These are phyloP conservation scores for Cercospora canescens DNA, from an alignment of 2,329 filamentous ascomycete genomes.

Conservation along the genomic window DNA sequence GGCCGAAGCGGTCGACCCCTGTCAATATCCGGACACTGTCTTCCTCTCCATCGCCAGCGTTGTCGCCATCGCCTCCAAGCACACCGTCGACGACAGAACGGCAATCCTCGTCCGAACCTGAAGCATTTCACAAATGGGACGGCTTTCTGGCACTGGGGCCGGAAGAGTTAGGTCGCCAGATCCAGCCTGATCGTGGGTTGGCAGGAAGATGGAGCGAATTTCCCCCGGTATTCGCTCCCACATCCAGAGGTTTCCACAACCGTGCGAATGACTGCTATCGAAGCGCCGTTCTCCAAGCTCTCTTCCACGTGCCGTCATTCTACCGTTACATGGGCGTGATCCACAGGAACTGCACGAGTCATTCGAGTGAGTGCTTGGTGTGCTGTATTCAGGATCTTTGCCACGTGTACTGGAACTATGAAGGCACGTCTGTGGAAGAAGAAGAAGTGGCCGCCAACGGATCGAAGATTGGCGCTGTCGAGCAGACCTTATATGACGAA, in stretches of 20 bases:
- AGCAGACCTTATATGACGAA: background rate
- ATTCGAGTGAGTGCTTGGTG: background rate
- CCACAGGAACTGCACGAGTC: background rate
- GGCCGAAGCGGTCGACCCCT: background rate
- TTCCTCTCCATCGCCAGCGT: background rate
- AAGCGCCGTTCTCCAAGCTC: slow-evolving; percentile 9
- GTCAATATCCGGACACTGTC: background rate
- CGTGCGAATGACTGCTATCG: slow-evolving; percentile 14
- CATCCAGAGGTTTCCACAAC: slow-evolving; percentile 20
- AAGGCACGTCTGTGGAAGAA: background rate
- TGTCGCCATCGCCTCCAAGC: background rate
- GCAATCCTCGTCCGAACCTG: background rate
- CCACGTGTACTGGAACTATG: background rate
- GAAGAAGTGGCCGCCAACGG: background rate
- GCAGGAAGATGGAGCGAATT: slow-evolving; percentile 2
- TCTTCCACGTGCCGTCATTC: slow-evolving; percentile 17
- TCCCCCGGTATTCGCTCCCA: background rate
- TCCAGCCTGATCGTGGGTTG: background rate
- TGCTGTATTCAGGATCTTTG: slow-evolving; percentile 16
- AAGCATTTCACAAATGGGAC: background rate
- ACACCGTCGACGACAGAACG: background rate
- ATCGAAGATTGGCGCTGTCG: background rate
- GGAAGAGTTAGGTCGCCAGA: background rate
- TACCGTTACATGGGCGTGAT: slow-evolving; percentile 1
- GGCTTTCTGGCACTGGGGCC: background rate